These are phyloP conservation scores for Persicaria tinctoria DNA, from an alignment of 148 eudicot species.

Conservation along the genomic window DNA sequence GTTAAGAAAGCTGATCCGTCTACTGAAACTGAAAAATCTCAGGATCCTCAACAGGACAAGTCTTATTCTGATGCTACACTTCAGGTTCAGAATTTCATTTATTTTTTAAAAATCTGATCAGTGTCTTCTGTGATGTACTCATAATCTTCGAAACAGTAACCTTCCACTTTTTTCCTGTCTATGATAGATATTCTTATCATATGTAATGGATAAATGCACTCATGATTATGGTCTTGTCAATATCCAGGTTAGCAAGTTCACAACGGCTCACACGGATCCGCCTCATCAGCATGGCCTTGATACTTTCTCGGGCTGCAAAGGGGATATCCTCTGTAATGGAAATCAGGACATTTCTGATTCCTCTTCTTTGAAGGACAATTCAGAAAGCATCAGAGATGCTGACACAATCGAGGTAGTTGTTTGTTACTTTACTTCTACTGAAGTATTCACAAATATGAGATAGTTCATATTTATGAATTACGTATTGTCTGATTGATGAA, in stretches of 20 bases:
- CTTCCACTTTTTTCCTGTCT: not conserved
- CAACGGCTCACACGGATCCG: not conserved
- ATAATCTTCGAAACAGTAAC: not conserved
- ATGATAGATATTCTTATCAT: not conserved
- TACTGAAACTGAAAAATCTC: constrained; percentile 18
- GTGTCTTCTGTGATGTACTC: not conserved
- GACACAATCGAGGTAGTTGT: constrained; percentile 9
- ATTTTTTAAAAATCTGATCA: not conserved
- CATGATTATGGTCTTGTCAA: not conserved
- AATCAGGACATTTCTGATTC: not conserved
- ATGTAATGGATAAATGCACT: not conserved
- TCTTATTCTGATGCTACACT: not conserved
- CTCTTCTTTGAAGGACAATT: not conserved
- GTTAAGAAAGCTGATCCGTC: constrained; percentile 22
- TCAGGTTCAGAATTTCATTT: not conserved
- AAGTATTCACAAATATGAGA: not conserved
- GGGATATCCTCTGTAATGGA: not conserved
- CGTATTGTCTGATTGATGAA: not conserved
- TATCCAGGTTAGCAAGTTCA: constrained; percentile 8
- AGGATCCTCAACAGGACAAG: constrained; percentile 16
- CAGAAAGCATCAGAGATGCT: constrained; percentile 1
- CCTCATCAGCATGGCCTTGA: not conserved
- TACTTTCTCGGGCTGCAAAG: not conserved
- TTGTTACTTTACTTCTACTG: not conserved
- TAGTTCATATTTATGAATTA: not conserved